Evolutionary conservation across 257 asterid genomes (phyloP).

Genomic region (Perilla frutescens): DNA sequence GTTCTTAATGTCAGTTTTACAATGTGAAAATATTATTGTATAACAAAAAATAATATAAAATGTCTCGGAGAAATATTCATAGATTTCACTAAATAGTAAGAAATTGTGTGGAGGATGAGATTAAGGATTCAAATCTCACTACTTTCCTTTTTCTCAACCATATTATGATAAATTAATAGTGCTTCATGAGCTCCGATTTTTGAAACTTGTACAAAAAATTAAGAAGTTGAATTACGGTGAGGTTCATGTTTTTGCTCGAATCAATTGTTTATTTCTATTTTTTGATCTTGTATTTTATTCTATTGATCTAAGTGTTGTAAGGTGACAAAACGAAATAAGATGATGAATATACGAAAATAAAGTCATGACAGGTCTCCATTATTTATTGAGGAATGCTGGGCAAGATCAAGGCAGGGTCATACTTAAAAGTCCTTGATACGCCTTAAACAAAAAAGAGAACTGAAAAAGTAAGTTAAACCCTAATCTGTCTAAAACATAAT

Average conservation of each 20-base stretch:
- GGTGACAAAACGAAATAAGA: too few relatives aligned
- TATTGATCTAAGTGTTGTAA: background rate
- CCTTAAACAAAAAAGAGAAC: background rate
- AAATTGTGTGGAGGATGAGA: background rate
- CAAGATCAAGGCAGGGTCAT: background rate
- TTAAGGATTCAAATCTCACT: background rate
- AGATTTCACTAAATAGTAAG: too few relatives aligned
- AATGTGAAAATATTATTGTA: background rate
- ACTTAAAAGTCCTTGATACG: background rate
- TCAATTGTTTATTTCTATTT: background rate
- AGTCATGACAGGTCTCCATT: too few relatives aligned
- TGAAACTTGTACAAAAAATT: too few relatives aligned
- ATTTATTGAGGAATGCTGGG: background rate
- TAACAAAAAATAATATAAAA: background rate
- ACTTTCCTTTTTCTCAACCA: too few relatives aligned
- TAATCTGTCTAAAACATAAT: conserved; percentile 5
- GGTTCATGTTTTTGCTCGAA: too few relatives aligned
- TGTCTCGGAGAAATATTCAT: background rate
- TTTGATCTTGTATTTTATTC: background rate
- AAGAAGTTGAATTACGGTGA: too few relatives aligned
- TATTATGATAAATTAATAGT: too few relatives aligned
- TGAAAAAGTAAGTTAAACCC: conserved; percentile 4
- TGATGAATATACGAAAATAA: too few relatives aligned
- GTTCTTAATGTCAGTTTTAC: background rate
- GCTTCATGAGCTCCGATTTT: too few relatives aligned